These are phyloP conservation scores for Thalassiosira ordinaria DNA, from an alignment of 352 stramenopile genomes.

Conservation along the genomic window DNA sequence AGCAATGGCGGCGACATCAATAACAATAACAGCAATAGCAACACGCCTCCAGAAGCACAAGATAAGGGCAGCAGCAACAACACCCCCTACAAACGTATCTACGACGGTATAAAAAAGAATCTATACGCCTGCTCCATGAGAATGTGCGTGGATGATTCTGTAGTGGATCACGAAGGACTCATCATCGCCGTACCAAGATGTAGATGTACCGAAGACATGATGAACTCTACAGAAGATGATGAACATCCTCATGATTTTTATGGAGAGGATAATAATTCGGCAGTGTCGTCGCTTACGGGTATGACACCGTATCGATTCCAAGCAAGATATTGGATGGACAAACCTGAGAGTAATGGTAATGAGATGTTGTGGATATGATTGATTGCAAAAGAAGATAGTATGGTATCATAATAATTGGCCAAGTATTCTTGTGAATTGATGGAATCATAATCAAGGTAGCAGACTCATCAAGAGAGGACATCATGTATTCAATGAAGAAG, in stretches of 20 bases:
- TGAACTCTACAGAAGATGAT: background rate
- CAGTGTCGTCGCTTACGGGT: constrained; percentile 10
- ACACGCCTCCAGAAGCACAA: background rate
- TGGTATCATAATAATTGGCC: no score
- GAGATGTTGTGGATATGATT: background rate
- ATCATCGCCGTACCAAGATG: background rate
- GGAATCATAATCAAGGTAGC: no score
- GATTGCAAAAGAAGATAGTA: no score
- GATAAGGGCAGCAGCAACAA: no score
- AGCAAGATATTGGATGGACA: background rate
- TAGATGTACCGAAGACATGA: background rate
- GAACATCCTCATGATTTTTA: no score
- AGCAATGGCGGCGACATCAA: no score
- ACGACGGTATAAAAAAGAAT: background rate
- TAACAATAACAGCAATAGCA: no score
- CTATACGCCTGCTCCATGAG: background rate
- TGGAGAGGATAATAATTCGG: background rate
- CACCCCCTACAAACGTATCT: background rate
- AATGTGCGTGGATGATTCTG: background rate
- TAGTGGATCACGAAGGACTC: background rate
- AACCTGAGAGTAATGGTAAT: background rate
- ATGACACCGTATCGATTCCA: background rate
- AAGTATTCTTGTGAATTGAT: no score
- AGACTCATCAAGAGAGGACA: no score
- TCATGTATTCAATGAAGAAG: no score